Percentiles rank a stretch among this genome's conserved stretches.
Conservation (phyloP, 1,139 yeast species). For the Meyerozyma smithsonii region DNA sequence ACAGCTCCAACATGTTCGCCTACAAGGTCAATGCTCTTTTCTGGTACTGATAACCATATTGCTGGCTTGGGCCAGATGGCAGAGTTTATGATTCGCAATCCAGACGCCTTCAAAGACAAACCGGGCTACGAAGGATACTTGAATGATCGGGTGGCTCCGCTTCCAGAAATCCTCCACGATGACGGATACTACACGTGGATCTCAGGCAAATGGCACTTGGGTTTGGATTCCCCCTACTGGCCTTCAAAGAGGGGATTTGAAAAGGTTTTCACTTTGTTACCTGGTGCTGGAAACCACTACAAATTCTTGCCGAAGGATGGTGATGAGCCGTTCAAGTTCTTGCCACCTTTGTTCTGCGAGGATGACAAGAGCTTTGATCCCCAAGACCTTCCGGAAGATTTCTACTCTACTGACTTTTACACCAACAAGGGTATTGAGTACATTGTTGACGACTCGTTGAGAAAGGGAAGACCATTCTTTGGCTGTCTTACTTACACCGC, state of each 20-base stretch:
- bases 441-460: slow-evolving; percentile 20
- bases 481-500: slow-evolving; percentile 53
- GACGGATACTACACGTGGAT: slow-evolving; percentile 43
- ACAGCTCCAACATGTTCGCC: slow-evolving; percentile 67
- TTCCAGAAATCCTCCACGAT: slow-evolving; percentile 49
- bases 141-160: slow-evolving; percentile 48
- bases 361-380: slow-evolving; percentile 32
- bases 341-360: slow-evolving; percentile 33
- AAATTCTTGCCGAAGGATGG: slow-evolving; percentile 40
- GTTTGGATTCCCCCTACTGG: slow-evolving; percentile 45
- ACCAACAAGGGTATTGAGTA: slow-evolving; percentile 41
- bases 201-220: slow-evolving; percentile 60
- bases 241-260: slow-evolving; percentile 51
- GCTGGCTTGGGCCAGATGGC: slow-evolving; percentile 62
- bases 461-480: slow-evolving; percentile 45
- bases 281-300: slow-evolving; percentile 58
- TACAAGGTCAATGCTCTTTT: slow-evolving; percentile 55
- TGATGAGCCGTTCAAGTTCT: slow-evolving; percentile 21
- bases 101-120: slow-evolving; percentile 37
- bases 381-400: slow-evolving; percentile 38
- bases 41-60: slow-evolving; percentile 59
- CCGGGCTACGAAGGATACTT: slow-evolving; percentile 58
- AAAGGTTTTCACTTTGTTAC: slow-evolving; percentile 44
- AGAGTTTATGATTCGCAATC: slow-evolving; percentile 37
- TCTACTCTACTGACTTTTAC: slow-evolving; percentile 41